Evolutionary conservation across 2,329 filamentous ascomycete species (phyloP), one percentile per base, ranked within the genome.

Genomic region (Pseudohalonectria lignicola): DNA sequence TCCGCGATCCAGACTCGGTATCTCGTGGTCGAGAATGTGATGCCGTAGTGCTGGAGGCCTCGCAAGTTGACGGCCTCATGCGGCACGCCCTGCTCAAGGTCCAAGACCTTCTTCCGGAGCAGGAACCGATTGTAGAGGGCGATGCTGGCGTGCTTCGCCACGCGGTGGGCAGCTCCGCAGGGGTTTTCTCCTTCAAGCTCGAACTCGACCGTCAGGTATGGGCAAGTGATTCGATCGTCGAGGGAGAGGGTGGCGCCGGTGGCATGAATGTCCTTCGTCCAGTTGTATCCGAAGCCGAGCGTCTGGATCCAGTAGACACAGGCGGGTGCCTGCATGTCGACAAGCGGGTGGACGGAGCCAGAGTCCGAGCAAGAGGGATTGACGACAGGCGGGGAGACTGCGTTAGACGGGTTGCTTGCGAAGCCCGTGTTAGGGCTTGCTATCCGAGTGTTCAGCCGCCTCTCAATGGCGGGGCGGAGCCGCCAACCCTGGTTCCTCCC

Each of bases 251-350:
- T 36, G 20, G 28, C 20, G 3, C 34, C 34, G 9, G 9, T 9
- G n/a, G n/a, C n/a, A n/a, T n/a, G n/a, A 11, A 36, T 18, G 8
- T 16, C 18, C 23, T 36, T 8, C 8, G 20, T 26, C 20, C 20
- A 36, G 34, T 17, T 7, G 13, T 10, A 16, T 4, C 34, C 34
- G 18, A 36, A 36, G 5, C 34, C 34, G 3, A 36, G 34, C 9
- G 34, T 36, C 34, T 36, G 34, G 21, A 36, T 29, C 34, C 34
- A 36, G 23, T 36, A 36, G 15, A 16, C 26, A 11, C 34, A 36
- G 5, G 23, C 34, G 2, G 34, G 26, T 13, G 23, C 4, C 13
- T 36, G 20, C 10, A 15, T 25, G 8, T 36, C 34, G 8, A 36
- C 34, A 4, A 36, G 34, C n/a, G 20, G 15, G n/a, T 28, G 28